Conservation (phyloP, 768 basidiomycete genomes). For the Thelephora aurantiotincta region DNA sequence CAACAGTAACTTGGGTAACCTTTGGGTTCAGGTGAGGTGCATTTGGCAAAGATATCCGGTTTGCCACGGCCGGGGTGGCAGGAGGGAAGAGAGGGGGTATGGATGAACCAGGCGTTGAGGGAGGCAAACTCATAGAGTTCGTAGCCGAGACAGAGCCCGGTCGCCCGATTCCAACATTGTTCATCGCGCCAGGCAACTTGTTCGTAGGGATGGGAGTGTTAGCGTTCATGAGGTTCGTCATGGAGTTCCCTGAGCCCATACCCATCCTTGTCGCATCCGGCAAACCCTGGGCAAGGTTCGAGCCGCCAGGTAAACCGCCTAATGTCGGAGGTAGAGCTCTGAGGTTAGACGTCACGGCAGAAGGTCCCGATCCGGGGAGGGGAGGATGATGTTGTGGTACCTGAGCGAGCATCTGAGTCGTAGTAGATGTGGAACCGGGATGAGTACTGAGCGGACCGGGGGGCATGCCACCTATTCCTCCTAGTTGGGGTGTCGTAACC, state of each 20-base stretch:
- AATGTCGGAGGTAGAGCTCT: background rate
- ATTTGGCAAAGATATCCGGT: conserved; percentile 25
- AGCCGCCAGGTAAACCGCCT: background rate
- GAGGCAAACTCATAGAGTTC: conserved; percentile 5
- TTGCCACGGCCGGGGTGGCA: conserved; percentile 10
- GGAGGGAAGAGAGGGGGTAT: conserved; percentile 6
- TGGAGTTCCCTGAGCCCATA: background rate
- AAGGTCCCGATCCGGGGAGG: background rate
- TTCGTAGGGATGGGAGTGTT: background rate
- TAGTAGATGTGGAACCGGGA: background rate
- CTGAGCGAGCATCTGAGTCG: background rate
- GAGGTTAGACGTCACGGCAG: background rate
- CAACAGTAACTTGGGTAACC: conserved; percentile 43
- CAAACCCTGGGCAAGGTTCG: background rate
- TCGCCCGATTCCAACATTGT: background rate
- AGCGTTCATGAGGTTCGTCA: conserved; percentile 6
- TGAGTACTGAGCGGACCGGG: background rate
- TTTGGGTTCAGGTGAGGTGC: conserved; percentile 35
- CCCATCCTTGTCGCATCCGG: background rate
- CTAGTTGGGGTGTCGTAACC: conserved; percentile 1
- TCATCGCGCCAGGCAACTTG: background rate
- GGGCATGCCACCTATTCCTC: background rate
- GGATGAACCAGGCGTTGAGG: conserved; percentile 10
- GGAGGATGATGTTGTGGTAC: background rate
- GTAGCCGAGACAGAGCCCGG: conserved; percentile 5